Evolutionary conservation across 2,329 filamentous ascomycete genomes (phyloP), one percentile per base, ranked within the genome.

Genomic region (Claviceps citrina): DNA sequence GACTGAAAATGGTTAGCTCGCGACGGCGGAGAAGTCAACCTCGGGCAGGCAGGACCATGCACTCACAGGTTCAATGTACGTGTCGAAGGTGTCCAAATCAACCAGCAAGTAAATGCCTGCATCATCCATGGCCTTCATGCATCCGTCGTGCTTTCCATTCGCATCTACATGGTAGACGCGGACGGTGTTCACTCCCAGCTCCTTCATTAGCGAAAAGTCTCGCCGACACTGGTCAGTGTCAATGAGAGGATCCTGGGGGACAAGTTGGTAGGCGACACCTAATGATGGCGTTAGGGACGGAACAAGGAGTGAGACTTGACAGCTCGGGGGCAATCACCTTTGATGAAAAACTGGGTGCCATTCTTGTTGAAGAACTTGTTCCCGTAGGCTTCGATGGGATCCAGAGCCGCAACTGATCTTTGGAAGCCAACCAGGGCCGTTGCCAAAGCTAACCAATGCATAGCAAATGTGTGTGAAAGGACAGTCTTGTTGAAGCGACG

Each of bases 131-230:
- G 77, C 78, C 40, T 68, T 68, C 84, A 94, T 93, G 64, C 85
- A 94, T 16, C 70, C 78, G 43, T 73, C 68, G 59, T 94, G 87
- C 55, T 89, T 66, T 25, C 64, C 74, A 3, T 61, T 57, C 2
- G 82, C 64, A 51, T 93, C 79, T 45, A 94, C 84, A 54, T 93
- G 84, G 60, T 94, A 94, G 43, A 91, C 81, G 42, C 86, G 83
- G 52, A 93, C 85, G 24, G 81, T 71, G 57, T 93, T 93, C 55
- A 81, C 75, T 46, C 84, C 84, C 40, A 94, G 66, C 15, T 77
- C 74, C 57, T 83, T 71, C 82, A 93, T 93, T 53, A 87, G 68
- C 13, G 65, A 57, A 31, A 79, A 78, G 63, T 94, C 86, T 49
- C 76, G 74, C 50, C 70, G 59, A 65, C 84, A 93, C 64, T 93